Conservation (phyloP, 1,284 basidiomycete species). For the Leccinum angustisporum region DNA sequence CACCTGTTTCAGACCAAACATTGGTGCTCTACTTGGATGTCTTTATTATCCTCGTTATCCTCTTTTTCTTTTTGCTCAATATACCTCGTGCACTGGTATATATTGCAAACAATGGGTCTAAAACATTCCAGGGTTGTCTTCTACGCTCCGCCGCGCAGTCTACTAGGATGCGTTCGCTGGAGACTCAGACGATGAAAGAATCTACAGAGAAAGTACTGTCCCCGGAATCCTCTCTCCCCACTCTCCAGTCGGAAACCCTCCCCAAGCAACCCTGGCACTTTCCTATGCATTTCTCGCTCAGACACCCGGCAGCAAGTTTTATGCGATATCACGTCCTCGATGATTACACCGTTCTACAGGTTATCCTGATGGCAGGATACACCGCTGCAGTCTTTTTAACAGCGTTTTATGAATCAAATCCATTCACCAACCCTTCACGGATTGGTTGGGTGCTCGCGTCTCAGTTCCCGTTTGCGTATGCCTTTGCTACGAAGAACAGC, state of each 20-base stretch:
- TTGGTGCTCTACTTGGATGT: slow-evolving; percentile 44
- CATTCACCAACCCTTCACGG: slow-evolving; percentile 50
- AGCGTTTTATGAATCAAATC: slow-evolving; percentile 50
- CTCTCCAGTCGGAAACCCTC: too few species aligned
- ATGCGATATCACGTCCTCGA: slow-evolving; percentile 43
- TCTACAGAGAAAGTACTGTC: neutral
- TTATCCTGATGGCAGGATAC: slow-evolving; percentile 51
- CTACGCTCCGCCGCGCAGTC: slow-evolving; percentile 5
- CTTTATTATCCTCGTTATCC: slow-evolving; percentile 42
- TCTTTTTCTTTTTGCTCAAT: slow-evolving; percentile 40
- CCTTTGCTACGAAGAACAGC: slow-evolving; percentile 74
- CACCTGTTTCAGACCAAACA: neutral
- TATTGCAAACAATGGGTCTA: slow-evolving; percentile 44
- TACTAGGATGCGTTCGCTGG: slow-evolving; percentile 7
- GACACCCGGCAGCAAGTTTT: slow-evolving; percentile 42
- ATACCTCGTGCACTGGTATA: slow-evolving; percentile 48
- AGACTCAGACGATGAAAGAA: neutral
- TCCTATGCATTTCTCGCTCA: slow-evolving; percentile 38
- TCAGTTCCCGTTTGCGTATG: slow-evolving; percentile 69
- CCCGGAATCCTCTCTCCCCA: neutral
- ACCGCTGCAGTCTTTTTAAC: slow-evolving; percentile 48
- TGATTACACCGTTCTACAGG: slow-evolving; percentile 51
- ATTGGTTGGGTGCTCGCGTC: slow-evolving; percentile 66
- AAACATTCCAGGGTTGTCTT: slow-evolving; percentile 46
- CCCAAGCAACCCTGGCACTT: too few species aligned